Evolutionary conservation across 164 flowering plant genomes (phyloP).

Genomic region (Protea cynaroides): DNA sequence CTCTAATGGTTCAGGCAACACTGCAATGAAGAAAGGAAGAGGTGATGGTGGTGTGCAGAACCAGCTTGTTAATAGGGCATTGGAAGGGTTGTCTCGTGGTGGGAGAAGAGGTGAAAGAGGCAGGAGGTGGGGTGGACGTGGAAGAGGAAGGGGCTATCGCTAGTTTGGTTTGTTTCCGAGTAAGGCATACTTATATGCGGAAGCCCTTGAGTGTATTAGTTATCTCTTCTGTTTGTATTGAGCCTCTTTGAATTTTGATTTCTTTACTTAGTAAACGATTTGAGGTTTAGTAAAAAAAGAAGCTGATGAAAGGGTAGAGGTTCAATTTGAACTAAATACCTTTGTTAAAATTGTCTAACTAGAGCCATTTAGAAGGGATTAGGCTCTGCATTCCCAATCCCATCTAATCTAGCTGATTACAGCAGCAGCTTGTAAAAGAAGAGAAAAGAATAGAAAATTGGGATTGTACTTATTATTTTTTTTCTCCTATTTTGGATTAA

Average conservation of each 20-base stretch:
- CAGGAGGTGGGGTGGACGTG: conserved; percentile 46
- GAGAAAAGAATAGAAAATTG: neutral
- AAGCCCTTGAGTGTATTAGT: neutral
- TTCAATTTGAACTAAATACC: conserved; percentile 7
- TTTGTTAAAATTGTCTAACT: neutral
- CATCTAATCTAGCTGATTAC: neutral
- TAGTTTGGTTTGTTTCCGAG: conserved; percentile 10
- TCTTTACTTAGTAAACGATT: neutral
- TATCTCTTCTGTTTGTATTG: neutral
- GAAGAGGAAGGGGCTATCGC: conserved; percentile 63
- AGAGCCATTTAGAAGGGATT: neutral
- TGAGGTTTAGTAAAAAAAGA: neutral
- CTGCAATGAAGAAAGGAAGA: conserved; percentile 58
- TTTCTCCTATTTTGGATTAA: neutral
- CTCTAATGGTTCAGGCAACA: conserved; percentile 40
- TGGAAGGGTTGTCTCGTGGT: conserved; percentile 63
- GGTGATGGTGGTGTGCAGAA: conserved; percentile 62
- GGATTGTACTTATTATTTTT: no score
- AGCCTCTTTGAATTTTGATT: neutral
- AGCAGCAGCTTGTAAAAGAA: neutral
- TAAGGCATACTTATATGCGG: neutral
- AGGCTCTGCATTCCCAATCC: neutral
- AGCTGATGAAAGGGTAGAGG: conserved; percentile 1
- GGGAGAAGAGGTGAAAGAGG: conserved; percentile 46
- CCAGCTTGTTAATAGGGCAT: conserved; percentile 68